Base-by-base conservation (phyloP, 2,329 filamentous ascomycete genomes). In the Stagonosporopsis cucurbitacearum region DNA sequence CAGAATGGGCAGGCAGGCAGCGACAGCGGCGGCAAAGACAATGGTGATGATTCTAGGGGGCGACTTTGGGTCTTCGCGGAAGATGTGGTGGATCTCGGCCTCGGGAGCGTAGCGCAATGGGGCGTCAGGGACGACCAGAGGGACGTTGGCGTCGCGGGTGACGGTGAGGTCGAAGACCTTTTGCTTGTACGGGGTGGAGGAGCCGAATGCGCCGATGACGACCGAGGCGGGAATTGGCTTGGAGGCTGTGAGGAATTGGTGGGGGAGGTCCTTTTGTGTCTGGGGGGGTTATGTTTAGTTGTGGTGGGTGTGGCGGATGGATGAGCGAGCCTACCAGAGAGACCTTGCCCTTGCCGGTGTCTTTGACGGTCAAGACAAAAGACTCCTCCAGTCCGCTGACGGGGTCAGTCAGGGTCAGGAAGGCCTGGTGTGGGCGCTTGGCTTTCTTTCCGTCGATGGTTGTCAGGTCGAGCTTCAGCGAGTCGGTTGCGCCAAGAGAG, bases 401-500 rank as follows among this genome's bases (percentile, higher is more conserved):
- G 11, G 83, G 80, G 66, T 98, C 92, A 67, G 86, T 88, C 54
- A 99, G 78, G 15, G 95, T 83, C 50, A 99, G 82, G 80, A 97
- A 97, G 6, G 92, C 92, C 78, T 99, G 95, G 78, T 99, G 95
- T 66, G 95, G 92, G 63, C 90, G 87, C 82, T 92, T 94, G 42
- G 86, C 84, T 66, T 87, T 88, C 77, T 87, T 87, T 72, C 85
- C 88, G 70, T 96, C 91, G 73, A 89, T 89, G 8, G 91, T 84
- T 30, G 92, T 96, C 68, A 99, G 80, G 64, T 87, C 78, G 64
- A 99, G 80, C 80, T 95, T 96, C 71, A 98, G 81, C 37, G 87
- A 86, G 72, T 96, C 92, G 50, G 84, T 75, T 50, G 82, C 77
- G 59, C 86, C 85, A 59, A 98, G 81, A 11, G 82, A 76, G 37